Percentiles rank a stretch among this genome's conserved stretches.
phyloP scores from a whole-genome alignment of 352 stramenopile species.

The Globisporangium alternatum region DNA sequence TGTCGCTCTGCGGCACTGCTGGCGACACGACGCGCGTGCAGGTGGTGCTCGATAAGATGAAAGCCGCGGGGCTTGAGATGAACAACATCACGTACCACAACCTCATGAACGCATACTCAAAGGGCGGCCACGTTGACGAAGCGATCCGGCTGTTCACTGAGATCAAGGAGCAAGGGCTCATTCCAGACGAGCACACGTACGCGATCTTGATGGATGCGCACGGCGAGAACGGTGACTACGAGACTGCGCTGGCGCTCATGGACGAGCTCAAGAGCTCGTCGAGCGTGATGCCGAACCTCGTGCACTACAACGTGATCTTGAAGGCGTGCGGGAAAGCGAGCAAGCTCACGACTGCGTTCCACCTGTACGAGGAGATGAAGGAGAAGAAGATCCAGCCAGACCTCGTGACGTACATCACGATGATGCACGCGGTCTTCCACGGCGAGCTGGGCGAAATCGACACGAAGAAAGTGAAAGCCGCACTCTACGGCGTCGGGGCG shows the following conservation, averaged over 20 bases:
- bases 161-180: slow-evolving; percentile 51
- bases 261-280: slow-evolving; percentile 42
- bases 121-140: slow-evolving; percentile 39
- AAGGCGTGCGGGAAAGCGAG: slow-evolving; percentile 75
- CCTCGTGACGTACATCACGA: slow-evolving; percentile 80
- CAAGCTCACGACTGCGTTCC: slow-evolving; percentile 65
- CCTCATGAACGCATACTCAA: slow-evolving; percentile 68
- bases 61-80: slow-evolving; percentile 49
- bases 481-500: slow-evolving; percentile 50
- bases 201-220: slow-evolving; percentile 78
- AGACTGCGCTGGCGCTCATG: slow-evolving; percentile 46
- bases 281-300: slow-evolving; percentile 35
- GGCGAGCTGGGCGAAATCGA: slow-evolving; percentile 68
- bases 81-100: slow-evolving; percentile 74
- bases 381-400: slow-evolving; percentile 60
- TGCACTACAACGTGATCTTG: slow-evolving; percentile 83
- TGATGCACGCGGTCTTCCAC: slow-evolving; percentile 87
- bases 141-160: slow-evolving; percentile 58
- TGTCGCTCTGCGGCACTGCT: slow-evolving; percentile 42
- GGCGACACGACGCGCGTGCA: slow-evolving; percentile 52
- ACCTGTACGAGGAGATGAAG: slow-evolving; percentile 88
- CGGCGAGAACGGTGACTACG: slow-evolving; percentile 55
- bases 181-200: slow-evolving; percentile 56
- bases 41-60: slow-evolving; percentile 51
- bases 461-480: slow-evolving; percentile 61